Evolutionary conservation across 371 early-diverging fungal genomes (phyloP), one percentile per base, ranked within the genome.

Genomic region (Mortierella sp.): DNA sequence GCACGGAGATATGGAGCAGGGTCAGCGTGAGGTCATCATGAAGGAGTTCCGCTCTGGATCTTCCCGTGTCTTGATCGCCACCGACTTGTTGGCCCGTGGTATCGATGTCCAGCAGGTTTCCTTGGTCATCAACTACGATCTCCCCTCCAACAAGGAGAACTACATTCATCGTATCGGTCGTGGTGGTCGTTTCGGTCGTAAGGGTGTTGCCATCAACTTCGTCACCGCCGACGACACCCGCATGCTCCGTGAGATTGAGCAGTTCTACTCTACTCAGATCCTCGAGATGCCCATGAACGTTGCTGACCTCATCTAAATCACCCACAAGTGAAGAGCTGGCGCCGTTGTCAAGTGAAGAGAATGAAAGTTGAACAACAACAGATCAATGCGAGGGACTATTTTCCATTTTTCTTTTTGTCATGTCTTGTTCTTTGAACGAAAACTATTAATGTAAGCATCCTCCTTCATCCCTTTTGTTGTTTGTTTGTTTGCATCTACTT

Each of bases 171-270:
- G 99, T 90, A 99, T 99, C 89, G 99, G 99, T 91, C 96, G 99
- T 90, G 96, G 97, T 87, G 99, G 99, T 88, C 97, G 99, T 88
- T 99, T 98, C 93, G 99, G 99, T 88, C 96, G 99, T 91, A 99
- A 99, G 94, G 99, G 99, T 93, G 98, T 99, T 79, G 99, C 99
- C 73, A 99, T 99, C 91, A 99, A 99, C 94, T 98, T 99, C 92
- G 97, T 99, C 79, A 96, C 95, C 68, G 91, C 91, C 75, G 98
- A 99, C 43, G 99, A 99, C 90, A 92, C 96, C 89, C 94, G 94
- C 79, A 95, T 96, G 89, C 95, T 98, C 70, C 93, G 96, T 83
- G 98, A 92, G 91, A 91, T 90, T 84, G 99, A 99, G 92, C 95
- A 96, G 89, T 98, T 97, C 95, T 99, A 99, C 94, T 95, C 94